Evolutionary conservation across 2,329 filamentous ascomycete genomes (phyloP).

Genomic region (Tolypocladium paradoxum): DNA sequence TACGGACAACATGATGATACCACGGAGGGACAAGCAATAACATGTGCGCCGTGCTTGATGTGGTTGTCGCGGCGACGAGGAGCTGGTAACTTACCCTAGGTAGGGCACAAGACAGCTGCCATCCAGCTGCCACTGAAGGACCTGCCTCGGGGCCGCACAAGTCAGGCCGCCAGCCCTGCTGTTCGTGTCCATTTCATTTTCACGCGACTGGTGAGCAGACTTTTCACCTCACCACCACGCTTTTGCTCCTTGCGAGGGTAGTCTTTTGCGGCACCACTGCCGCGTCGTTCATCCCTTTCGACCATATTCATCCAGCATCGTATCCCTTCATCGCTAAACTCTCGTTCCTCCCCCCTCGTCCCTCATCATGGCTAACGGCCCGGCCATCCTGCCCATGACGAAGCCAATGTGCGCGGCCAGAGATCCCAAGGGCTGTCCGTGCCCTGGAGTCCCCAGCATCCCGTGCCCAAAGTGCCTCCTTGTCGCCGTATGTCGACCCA

Average conservation of each 20-base stretch:
- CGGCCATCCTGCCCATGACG: neutral
- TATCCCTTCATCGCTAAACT: no score
- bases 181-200: no score
- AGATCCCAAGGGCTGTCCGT: neutral
- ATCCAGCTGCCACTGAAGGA: neutral
- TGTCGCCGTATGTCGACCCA: constrained; percentile 8
- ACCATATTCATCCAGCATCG: neutral
- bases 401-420: constrained; percentile 5
- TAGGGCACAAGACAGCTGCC: neutral
- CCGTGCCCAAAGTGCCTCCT: constrained; percentile 10
- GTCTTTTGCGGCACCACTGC: no score
- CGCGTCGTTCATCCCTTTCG: neutral
- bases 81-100: no score
- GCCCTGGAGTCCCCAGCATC: constrained; percentile 2
- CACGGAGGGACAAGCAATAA: no score
- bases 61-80: no score
- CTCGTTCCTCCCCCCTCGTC: no score
- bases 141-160: neutral
- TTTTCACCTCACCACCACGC: neutral
- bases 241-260: neutral
- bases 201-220: neutral
- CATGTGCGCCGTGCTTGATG: no score
- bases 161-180: no score
- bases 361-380: neutral
- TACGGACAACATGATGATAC: no score